Base-by-base conservation (phyloP, 441 rosid species). In the Croton laevigatus region DNA sequence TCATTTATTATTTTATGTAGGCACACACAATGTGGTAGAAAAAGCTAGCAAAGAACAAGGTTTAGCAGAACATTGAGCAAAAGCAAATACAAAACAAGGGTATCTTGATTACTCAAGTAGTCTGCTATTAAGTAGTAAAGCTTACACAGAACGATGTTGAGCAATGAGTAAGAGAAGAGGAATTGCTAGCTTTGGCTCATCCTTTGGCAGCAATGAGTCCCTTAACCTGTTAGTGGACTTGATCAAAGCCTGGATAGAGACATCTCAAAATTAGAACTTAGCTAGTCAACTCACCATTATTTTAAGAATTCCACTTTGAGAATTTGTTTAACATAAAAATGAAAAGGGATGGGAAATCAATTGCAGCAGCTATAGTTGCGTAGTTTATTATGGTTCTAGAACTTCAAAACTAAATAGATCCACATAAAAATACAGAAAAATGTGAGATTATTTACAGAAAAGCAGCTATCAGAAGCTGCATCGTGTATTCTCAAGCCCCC, bases 131-230 rank as follows among this genome's bases (percentile, higher is more conserved):
- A 71, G 76, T 38, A 53, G 62, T 59, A 74, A 62, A 79, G 75
- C 99, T 85, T 89, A 94, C 99, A 94, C 81, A 66, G 99, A 92
- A 76, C 98, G 94, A 75, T 96, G 97, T 78, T 96, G 99, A 64
- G 99, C 98, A 62, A 96, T 81, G 80, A 96, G 97, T 71, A 96
- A 76, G 78, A 96, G 78, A 76, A 96, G 95, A 34, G 98, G 98
- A 69, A 92, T 79, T 40, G 98, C 99, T 82, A 94, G 78, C 83
- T 90, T 96, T 46, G 97, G 96, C 76, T 96, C 98, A 83, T 94
- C 99, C 86, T 87, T 92, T 9, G 99, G 87, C 71, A 94, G 93
- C 83, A 96, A 84, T 1, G 99, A 91, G 78, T 96, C 99, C 74
- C 97, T 83, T 51, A 96, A 86, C 78, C 99, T 85, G 80, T 87